These are phyloP conservation scores for Trichaptum fuscoviolaceum DNA, from an alignment of 768 basidiomycete genomes.

Conservation along the genomic window DNA sequence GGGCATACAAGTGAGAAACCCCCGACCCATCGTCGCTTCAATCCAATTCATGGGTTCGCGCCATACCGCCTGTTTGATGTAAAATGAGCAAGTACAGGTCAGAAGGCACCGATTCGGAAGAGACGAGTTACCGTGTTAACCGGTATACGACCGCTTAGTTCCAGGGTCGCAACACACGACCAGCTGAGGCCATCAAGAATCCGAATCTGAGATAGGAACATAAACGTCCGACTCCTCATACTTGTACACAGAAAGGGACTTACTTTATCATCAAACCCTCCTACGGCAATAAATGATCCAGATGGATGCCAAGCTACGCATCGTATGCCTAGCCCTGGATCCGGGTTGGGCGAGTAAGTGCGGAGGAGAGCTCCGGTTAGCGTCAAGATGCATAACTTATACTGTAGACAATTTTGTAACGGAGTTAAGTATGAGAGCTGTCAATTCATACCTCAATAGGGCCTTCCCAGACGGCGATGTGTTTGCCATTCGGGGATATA, in stretches of 20 bases:
- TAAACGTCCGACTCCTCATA: slow-evolving; percentile 3
- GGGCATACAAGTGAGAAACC: slow-evolving; percentile 77
- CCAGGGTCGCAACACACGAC: slow-evolving; percentile 60
- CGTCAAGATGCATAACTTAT: slow-evolving; percentile 67
- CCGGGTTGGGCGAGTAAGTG: slow-evolving; percentile 64
- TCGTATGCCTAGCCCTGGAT: slow-evolving; percentile 82
- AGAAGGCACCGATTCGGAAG: neutral
- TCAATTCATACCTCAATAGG: slow-evolving; percentile 59
- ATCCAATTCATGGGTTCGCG: slow-evolving; percentile 83
- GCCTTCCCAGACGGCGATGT: slow-evolving; percentile 80
- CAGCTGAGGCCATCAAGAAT: slow-evolving; percentile 74
- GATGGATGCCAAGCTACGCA: slow-evolving; percentile 81
- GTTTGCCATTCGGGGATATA: slow-evolving; percentile 71
- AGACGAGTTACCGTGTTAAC: slow-evolving; percentile 44
- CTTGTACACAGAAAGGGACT: slow-evolving; percentile 11
- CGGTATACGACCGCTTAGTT: slow-evolving; percentile 54
- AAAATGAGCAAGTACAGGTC: slow-evolving; percentile 9
- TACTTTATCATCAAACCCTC: slow-evolving; percentile 89
- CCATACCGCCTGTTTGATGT: slow-evolving; percentile 62
- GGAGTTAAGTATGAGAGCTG: neutral
- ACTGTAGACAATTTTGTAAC: slow-evolving; percentile 36
- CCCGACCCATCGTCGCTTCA: slow-evolving; percentile 75
- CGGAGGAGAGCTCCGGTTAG: slow-evolving; percentile 60
- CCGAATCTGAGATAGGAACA: slow-evolving; percentile 46
- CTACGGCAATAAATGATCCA: slow-evolving; percentile 74